A percentile compares a stretch with the other conserved stretches of the same genome.
Conservation (phyloP, 345 rosid genomes). For the Noccaea bulbosa region DNA sequence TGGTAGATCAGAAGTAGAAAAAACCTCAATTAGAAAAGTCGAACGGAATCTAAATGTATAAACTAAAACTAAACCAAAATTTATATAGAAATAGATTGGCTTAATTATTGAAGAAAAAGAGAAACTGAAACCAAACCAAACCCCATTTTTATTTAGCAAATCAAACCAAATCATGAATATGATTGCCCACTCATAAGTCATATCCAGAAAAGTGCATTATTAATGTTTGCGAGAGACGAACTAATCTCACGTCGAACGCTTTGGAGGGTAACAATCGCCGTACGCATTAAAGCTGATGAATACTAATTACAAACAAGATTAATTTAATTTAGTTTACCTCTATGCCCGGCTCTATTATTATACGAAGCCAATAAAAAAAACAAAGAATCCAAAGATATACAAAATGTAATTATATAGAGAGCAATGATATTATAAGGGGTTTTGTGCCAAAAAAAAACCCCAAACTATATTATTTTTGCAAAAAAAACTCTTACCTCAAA, state of each 20-base stretch:
- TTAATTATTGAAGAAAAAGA: not conserved
- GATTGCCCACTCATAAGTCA: no score
- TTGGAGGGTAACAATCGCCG: not conserved
- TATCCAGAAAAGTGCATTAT: no score
- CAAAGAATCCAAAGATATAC: slow-evolving; percentile 27
- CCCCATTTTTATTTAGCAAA: no score
- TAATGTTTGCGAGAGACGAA: no score
- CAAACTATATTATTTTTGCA: no score
- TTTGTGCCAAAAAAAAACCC: no score
- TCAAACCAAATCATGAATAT: no score
- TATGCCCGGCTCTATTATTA: slow-evolving; percentile 27
- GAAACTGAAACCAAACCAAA: not conserved
- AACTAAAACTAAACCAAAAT: not conserved
- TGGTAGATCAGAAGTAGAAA: not conserved
- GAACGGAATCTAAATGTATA: not conserved
- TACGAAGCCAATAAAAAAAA: not conserved
- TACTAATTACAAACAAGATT: not conserved
- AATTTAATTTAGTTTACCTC: not conserved
- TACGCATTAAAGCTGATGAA: not conserved
- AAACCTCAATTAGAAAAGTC: not conserved
- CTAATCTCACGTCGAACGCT: not conserved
- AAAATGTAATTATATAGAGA: slow-evolving; percentile 13
- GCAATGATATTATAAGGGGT: slow-evolving; percentile 7
- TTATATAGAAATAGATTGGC: not conserved
- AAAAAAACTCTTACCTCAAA: no score